Percentiles rank a stretch among this genome's conserved stretches.
phyloP scores from a whole-genome alignment of 2,329 filamentous ascomycete species.

The Hymenoscyphus fraxineus region DNA sequence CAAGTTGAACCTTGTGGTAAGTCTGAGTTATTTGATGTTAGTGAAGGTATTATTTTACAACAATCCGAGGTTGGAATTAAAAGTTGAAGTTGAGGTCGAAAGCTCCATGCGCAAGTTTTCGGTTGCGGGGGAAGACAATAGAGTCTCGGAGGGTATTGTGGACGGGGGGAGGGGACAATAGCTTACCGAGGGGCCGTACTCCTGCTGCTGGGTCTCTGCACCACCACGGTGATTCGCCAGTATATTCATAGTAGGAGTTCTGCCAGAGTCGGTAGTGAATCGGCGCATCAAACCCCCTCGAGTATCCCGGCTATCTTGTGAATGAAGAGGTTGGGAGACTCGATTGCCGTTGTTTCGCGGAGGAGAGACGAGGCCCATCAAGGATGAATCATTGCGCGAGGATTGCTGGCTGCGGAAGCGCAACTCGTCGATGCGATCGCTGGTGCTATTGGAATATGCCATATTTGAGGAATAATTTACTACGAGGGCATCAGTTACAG shows the following conservation, averaged over 20 bases:
- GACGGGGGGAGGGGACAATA: slow-evolving; percentile 15
- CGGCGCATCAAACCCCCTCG: slow-evolving; percentile 79
- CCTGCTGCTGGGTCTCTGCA: slow-evolving; percentile 31
- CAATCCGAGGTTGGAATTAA: background rate
- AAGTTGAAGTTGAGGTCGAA: slow-evolving; percentile 6
- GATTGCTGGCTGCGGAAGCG: slow-evolving; percentile 75
- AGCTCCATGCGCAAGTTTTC: background rate
- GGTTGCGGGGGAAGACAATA: slow-evolving; percentile 4
- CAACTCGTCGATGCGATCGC: slow-evolving; percentile 71
- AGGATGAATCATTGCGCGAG: slow-evolving; percentile 69
- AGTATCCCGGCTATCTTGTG: slow-evolving; percentile 71
- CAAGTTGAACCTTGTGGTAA: slow-evolving; percentile 71
- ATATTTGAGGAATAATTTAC: slow-evolving; percentile 41
- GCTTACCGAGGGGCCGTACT: slow-evolving; percentile 35
- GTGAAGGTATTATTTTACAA: slow-evolving; percentile 14
- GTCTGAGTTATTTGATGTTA: slow-evolving; percentile 42
- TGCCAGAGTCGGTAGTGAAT: slow-evolving; percentile 88
- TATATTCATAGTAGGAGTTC: slow-evolving; percentile 68
- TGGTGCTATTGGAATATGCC: slow-evolving; percentile 61
- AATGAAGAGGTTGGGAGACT: slow-evolving; percentile 52
- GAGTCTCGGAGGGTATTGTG: slow-evolving; percentile 4
- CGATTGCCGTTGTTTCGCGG: slow-evolving; percentile 67
- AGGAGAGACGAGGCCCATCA: slow-evolving; percentile 71
- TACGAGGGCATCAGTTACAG: slow-evolving; percentile 3
- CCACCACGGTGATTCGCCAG: slow-evolving; percentile 30